Evolutionary conservation across 2,329 filamentous ascomycete species (phyloP).

Genomic region (Myriosclerotinia curreyana): DNA sequence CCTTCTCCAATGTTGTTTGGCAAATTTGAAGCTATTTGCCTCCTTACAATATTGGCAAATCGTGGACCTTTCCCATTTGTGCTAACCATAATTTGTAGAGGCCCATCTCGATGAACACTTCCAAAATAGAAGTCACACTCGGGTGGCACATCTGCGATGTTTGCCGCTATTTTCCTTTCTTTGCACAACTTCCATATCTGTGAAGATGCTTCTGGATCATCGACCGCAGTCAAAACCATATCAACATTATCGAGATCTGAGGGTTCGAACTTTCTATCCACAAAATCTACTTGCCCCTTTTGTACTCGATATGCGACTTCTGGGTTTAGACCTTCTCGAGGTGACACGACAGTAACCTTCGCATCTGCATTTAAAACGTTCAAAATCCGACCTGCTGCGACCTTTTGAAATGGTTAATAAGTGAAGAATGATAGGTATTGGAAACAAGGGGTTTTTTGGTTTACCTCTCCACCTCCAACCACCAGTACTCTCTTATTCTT

Average conservation of each 20-base stretch:
- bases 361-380: constrained; percentile 95
- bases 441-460: not conserved
- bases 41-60: constrained; percentile 79
- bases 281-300: constrained; percentile 70
- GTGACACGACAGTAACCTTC: constrained; percentile 80
- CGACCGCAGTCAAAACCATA: constrained; percentile 91
- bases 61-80: constrained; percentile 96
- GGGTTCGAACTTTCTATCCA: constrained; percentile 81
- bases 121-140: constrained; percentile 99
- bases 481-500: constrained; percentile 86
- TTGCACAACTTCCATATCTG: constrained; percentile 94
- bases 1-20: constrained; percentile 80
- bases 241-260: constrained; percentile 80
- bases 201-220: constrained; percentile 87
- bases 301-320: constrained; percentile 83
- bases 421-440: constrained; percentile 5
- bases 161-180: constrained; percentile 76
- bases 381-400: constrained; percentile 90
- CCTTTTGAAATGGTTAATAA: constrained; percentile 53
- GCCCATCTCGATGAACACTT: constrained; percentile 89
- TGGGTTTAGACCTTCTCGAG: constrained; percentile 73
- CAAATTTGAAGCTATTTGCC: constrained; percentile 73
- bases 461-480: constrained; percentile 89
- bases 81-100: constrained; percentile 96
- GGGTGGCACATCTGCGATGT: constrained; percentile 93